Evolutionary conservation across 495 filamentous ascomycete species (phyloP).

Genomic region (Hypoxylon perforatum): DNA sequence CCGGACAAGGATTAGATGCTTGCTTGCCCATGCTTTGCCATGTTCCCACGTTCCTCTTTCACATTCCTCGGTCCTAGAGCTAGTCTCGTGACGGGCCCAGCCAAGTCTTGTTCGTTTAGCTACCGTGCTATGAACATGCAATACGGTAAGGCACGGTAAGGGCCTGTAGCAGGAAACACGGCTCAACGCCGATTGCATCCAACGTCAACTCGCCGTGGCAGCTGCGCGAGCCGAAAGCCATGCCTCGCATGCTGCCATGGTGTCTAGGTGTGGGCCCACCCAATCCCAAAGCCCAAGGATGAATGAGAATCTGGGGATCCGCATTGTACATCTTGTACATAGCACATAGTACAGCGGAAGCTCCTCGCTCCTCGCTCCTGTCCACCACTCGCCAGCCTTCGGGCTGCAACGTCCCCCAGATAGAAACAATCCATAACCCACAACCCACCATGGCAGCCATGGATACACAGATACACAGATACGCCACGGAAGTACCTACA

Average conservation of each 20-base stretch:
- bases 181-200: constrained; percentile 18
- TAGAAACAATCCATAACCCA: background rate
- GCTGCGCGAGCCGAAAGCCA: constrained; percentile 10
- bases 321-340: constrained; percentile 12
- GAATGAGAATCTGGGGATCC: constrained; percentile 25
- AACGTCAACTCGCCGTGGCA: no score
- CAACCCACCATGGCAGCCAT: background rate
- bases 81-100: constrained; percentile 31
- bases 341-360: constrained; percentile 7
- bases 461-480: background rate
- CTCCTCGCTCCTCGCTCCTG: no score
- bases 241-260: no score
- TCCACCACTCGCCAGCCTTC: background rate
- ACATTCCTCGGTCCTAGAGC: constrained; percentile 21
- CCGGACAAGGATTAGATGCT: constrained; percentile 22
- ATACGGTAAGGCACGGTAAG: no score
- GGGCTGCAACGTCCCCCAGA: constrained; percentile 27
- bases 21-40: constrained; percentile 3
- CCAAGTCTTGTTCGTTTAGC: background rate
- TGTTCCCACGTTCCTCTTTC: constrained; percentile 2
- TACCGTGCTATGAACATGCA: no score
- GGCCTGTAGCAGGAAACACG: background rate
- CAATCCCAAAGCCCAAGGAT: constrained; percentile 23
- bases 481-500: constrained; percentile 20
- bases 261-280: constrained; percentile 32